These are phyloP conservation scores for Cyclotella choctawhatcheeana DNA, from an alignment of 108 stramenopile species.

Conservation along the genomic window DNA sequence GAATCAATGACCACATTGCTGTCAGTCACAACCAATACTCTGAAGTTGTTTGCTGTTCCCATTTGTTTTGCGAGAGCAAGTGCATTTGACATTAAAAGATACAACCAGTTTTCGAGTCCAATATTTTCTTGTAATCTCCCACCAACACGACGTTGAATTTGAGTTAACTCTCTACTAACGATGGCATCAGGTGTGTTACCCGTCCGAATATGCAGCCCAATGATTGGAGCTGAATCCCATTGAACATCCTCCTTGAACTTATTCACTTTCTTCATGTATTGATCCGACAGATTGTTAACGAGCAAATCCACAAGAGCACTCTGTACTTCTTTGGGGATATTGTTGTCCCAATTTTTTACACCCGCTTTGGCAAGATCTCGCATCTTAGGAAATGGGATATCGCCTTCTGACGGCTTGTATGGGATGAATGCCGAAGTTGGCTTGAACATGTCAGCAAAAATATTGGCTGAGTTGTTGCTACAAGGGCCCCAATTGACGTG, in stretches of 20 bases:
- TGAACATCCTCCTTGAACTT: background rate
- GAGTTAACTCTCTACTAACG: background rate
- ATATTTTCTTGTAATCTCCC: background rate
- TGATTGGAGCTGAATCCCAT: background rate
- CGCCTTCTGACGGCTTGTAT: background rate
- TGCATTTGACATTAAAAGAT: background rate
- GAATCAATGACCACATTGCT: background rate
- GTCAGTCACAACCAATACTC: background rate
- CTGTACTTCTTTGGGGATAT: background rate
- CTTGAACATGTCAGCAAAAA: background rate
- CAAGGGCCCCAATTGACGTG: background rate
- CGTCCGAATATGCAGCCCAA: background rate
- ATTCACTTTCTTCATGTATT: constrained; percentile 2
- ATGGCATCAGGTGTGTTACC: background rate
- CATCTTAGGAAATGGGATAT: background rate
- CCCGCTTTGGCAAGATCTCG: background rate
- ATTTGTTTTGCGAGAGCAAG: background rate
- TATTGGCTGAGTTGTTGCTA: background rate
- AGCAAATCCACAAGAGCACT: background rate
- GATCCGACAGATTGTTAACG: background rate
- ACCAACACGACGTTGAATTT: background rate
- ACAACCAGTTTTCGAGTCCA: background rate
- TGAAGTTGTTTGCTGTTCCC: background rate
- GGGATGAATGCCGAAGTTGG: background rate
- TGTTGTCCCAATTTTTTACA: background rate